Base-by-base conservation (phyloP, 2,329 filamentous ascomycete genomes). In the Mycogone perniciosa region DNA sequence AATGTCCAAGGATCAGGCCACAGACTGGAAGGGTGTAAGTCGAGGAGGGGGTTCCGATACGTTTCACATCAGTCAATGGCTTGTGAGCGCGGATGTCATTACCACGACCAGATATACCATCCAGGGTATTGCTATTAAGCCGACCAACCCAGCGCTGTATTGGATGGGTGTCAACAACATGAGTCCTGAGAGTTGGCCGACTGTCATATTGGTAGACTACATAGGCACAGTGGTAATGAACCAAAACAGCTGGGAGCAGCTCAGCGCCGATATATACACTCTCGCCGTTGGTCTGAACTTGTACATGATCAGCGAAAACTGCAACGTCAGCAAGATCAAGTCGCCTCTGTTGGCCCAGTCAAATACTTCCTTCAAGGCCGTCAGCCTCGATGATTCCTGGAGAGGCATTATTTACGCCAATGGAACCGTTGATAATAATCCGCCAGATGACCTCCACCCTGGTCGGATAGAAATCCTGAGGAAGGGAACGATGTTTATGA, bases 91-190 rank as follows among this genome's bases (percentile, higher is more conserved):
- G 3, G 55, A 60, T 47, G 46, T 58, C 9, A 11, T 65, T 30
- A 60, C 58, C 6, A 59, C 62, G 29, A 64, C 64, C 4, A 49
- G 58, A 0, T 53, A 63, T 13, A 57, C 53, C 10, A 56, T 63
- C 37, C 58, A 69, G 51, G 52, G 52, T 27, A 60, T 66, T 33
- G 66, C 62, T n/a, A 56, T 66, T 4, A 50, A 64, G 20, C 59
- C 61, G 8, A 64, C 63, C 11, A 68, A 68, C 49, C 66, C 65
- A 4, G 54, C 65, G 4, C 53, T 69, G n/a, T 69, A 69, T 57
- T 66, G 60, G 60, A 60, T 62, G 48, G 64, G 65, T 9, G 44
- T 61, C 20, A 61, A 62, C 46, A 54, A 55, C 44, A 65, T 65
- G 57, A 57, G 49, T 26, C 63, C 63, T 4, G 50, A 59, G 33